Percentiles rank a stretch among this genome's conserved stretches.
Conservation (phyloP, 2,329 filamentous ascomycete species). For the Chrysoporthe cubensis region DNA sequence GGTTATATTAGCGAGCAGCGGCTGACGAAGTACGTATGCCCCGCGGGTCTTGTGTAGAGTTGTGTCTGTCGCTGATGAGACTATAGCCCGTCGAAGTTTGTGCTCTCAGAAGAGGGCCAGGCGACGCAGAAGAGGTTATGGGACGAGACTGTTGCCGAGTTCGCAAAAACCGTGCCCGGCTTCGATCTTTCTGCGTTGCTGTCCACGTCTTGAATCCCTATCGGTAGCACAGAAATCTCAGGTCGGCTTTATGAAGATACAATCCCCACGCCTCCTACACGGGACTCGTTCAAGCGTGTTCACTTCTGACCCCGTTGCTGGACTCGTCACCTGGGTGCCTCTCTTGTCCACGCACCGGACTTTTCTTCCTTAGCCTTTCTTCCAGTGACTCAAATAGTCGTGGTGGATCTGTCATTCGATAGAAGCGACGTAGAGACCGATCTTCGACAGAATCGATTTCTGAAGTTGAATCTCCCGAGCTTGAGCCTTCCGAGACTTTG, state of each 20-base stretch:
- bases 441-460: background rate
- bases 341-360: background rate
- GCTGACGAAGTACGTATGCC: background rate
- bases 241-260: background rate
- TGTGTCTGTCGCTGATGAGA: background rate
- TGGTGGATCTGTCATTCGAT: background rate
- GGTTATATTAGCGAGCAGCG: conserved; percentile 8
- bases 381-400: background rate
- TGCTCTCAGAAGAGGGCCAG: conserved; percentile 1
- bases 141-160: conserved; percentile 1
- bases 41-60: background rate
- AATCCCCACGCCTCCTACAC: background rate
- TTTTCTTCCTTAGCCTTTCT: background rate
- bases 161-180: background rate
- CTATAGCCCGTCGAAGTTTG: conserved; percentile 1
- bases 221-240: background rate
- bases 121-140: conserved; percentile 6
- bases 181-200: background rate
- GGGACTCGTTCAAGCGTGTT: background rate
- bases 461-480: background rate
- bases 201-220: background rate
- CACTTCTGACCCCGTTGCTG: background rate
- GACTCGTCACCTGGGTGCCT: background rate
- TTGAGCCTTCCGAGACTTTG: background rate
- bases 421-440: background rate